Evolutionary conservation across 2,329 filamentous ascomycete genomes (phyloP), one percentile per base, ranked within the genome.

Genomic region (Xylariaceae sp.): DNA sequence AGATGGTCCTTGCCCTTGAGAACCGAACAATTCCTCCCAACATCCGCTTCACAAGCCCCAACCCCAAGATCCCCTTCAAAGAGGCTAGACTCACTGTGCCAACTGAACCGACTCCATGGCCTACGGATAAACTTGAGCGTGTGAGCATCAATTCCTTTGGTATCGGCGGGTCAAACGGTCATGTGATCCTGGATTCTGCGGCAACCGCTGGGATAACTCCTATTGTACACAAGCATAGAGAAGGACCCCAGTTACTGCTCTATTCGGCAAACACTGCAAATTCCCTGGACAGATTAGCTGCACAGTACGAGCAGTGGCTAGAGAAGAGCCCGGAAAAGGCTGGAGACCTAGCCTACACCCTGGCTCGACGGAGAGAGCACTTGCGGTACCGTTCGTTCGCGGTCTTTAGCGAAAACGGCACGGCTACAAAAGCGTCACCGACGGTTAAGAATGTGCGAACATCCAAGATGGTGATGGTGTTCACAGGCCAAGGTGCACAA

Each of bases 11-110:
- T 7, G 52, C 62, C 0, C 14, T 69, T 1, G 49, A 66, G n/a
- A 40, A 61, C 19, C 29, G 41, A 0, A 52, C 20, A 0, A 50
- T 69, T 7, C 62, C 69, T 0, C 70, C 71, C 0, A 74, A 74
- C 20, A 54, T 70, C 10, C 62, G 59, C 3, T 69, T 73, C 45
- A 53, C 65, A 2, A 46, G 49, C 3, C 55, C 70, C 1, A 73
- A 68, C 49, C 67, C 67, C 0, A 41, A 44, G 0, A 44, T 71
- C 1, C 23, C 48, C 2, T 65, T 65, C 1, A 63, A 59, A 19
- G 62, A 57, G 26, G 37, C n/a, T 2, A 47, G 55, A 9, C 44
- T 64, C 2, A 16, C 43, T 2, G 53, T 66, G 7, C 26, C 54
- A 0, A 60, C 52, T 2, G 37, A 43, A 7, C 16, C 54, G 0